Base-by-base conservation (phyloP, 768 basidiomycete species). In the Albatrellus ellisii region DNA sequence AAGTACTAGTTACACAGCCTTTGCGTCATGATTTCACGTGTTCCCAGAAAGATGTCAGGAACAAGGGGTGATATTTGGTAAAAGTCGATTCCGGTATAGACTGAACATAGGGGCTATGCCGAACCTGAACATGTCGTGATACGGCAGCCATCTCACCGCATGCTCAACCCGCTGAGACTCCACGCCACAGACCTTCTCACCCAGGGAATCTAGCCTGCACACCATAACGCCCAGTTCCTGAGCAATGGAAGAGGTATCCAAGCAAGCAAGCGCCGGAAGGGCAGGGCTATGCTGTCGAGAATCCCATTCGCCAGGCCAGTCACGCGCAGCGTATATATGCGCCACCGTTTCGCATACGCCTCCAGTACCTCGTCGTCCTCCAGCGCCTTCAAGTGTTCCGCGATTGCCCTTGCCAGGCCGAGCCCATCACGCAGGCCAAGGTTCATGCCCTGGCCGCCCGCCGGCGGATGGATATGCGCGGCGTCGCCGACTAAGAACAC, bases 381-480 rank as follows among this genome's bases (percentile, higher is more conserved):
- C 34, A 10, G 12, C 14, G 34, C 34, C 12, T n/a, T 21, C 12
- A 56, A 44, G 33, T 51, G 53, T 17, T 42, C 39, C 4, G 46
- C 49, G 27, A 58, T 37, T 1, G 52, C 42, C 15, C 47, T 38
- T 12, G 49, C 57, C 7, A 55, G 45, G 14, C 42, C 42, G 3
- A 55, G 36, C 7, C 53, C 54, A 40, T 58, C 57, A 24, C 56
- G 46, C 11, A 58, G 31, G 5, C 57, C 57, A 12, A 58, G 46
- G 36, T 58, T 58, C 56, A 58, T 56, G 25, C 57, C 57, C 42
- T 56, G 54, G 15, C 55, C 56, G 17, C 55, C 55, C 1, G 36
- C 52, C 5, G 54, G 55, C 1, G 52, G 54, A 42, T 58, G 55
- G 7, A 54, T 44, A 42, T 58, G 57, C 21, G 51, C 57, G 2